phyloP scores from a whole-genome alignment of 345 rosid species.

The Nasturtium officinale region DNA sequence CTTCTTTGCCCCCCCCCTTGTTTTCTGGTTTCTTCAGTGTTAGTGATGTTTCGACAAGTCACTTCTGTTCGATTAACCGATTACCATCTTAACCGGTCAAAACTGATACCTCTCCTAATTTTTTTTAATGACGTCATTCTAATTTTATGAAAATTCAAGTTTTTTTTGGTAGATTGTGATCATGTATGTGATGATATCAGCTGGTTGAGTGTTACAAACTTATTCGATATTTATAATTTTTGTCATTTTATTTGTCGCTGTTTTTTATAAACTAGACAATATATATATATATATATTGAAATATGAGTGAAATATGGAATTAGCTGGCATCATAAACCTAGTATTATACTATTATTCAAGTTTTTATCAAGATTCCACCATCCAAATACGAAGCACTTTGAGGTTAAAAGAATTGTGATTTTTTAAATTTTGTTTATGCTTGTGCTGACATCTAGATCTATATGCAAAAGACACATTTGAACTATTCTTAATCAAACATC shows the following conservation, averaged over 20 bases:
- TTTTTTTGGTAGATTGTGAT: not conserved
- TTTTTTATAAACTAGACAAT: not conserved
- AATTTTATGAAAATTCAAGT: not conserved
- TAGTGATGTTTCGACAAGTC: conserved; percentile 40
- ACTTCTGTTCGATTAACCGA: conserved; percentile 25
- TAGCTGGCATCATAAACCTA: conserved; percentile 38
- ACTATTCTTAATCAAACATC: not conserved
- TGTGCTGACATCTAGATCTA: conserved; percentile 28
- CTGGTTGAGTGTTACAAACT: conserved; percentile 17
- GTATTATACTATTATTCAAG: conserved; percentile 13
- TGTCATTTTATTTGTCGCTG: conserved; percentile 21
- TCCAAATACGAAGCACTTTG: conserved; percentile 29
- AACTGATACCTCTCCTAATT: conserved; percentile 1
- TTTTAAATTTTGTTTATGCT: not conserved
- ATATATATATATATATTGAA: too few relatives aligned
- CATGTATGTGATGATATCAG: conserved; percentile 17
- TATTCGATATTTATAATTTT: not conserved
- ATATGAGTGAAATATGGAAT: conserved; percentile 29
- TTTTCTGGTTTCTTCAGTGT: conserved; percentile 27
- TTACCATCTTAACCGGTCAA: conserved; percentile 39
- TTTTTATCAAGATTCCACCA: conserved; percentile 36
- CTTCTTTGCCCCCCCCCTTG: conserved; percentile 31
- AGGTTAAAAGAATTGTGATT: not conserved
- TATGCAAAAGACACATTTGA: not conserved
- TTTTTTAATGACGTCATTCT: conserved; percentile 8